Conservation (phyloP, 768 basidiomycete genomes). For the Pholiota conissans region DNA sequence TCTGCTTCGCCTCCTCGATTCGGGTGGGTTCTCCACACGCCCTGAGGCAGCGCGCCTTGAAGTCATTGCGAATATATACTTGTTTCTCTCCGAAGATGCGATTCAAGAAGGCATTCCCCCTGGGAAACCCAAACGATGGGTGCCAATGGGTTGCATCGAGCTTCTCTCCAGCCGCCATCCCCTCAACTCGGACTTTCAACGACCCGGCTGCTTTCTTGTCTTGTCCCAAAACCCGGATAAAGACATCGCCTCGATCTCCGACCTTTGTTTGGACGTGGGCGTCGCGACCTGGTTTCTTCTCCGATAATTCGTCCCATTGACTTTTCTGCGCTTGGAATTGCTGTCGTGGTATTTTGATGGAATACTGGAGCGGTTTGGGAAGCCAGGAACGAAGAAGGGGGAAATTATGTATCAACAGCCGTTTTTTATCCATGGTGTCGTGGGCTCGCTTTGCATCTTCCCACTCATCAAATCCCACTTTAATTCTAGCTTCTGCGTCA, state of each 20-base stretch:
- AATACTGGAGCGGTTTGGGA: conserved; percentile 51
- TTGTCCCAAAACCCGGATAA: conserved; percentile 48
- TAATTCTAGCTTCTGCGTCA: conserved; percentile 24
- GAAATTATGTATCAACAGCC: conserved; percentile 12
- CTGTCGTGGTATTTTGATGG: conserved; percentile 42
- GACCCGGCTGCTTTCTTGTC: conserved; percentile 54
- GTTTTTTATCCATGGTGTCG: conserved; percentile 32
- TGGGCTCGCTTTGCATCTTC: conserved; percentile 44
- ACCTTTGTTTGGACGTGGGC: conserved; percentile 21
- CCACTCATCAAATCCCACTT: conserved; percentile 48
- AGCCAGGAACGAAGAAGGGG: conserved; percentile 41
- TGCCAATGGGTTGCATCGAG: conserved; percentile 51
- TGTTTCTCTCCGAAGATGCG: conserved; percentile 25
- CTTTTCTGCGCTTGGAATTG: conserved; percentile 53
- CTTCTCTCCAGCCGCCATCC: conserved; percentile 48
- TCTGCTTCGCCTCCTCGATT: conserved; percentile 40
- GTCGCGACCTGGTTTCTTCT: conserved; percentile 32
- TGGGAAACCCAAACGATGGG: conserved; percentile 31
- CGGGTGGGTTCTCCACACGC: conserved; percentile 42
- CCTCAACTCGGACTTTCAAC: conserved; percentile 62
- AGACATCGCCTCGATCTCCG: conserved; percentile 24
- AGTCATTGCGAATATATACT: conserved; percentile 46
- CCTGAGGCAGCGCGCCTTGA: conserved; percentile 43
- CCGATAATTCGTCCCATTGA: conserved; percentile 47
- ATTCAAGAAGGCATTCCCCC: conserved; percentile 34